Conservation (phyloP, 1,284 basidiomycete species). For the Golubevia pallescens region DNA sequence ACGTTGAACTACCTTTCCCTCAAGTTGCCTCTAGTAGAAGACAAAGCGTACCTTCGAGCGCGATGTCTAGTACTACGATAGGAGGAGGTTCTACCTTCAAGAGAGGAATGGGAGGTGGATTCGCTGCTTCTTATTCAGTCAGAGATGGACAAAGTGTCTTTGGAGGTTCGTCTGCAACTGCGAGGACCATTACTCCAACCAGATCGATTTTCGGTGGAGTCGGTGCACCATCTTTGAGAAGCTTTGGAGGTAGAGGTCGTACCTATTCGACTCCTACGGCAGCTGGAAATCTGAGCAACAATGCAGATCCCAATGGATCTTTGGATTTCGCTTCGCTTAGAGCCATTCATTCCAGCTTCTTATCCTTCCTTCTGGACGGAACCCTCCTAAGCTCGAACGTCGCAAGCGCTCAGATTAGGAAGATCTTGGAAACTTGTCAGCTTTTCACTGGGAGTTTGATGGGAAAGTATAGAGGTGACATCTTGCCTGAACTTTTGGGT, state of each 20-base stretch:
- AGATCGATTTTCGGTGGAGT: not conserved
- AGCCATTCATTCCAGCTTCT: slow-evolving; percentile 78
- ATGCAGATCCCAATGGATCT: slow-evolving; percentile 66
- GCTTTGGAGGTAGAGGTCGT: not conserved
- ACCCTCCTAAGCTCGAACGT: slow-evolving; percentile 75
- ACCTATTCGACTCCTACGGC: not conserved
- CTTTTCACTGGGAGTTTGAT: slow-evolving; percentile 77
- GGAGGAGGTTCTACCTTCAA: not conserved
- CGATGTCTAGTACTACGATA: not conserved
- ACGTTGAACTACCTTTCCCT: not conserved
- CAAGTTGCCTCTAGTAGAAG: not conserved
- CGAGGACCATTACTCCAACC: not conserved
- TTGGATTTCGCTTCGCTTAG: slow-evolving; percentile 82
- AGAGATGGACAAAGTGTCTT: not conserved
- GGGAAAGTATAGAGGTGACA: slow-evolving; percentile 89
- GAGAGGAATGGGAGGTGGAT: not conserved
- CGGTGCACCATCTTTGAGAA: not conserved
- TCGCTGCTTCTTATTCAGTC: not conserved
- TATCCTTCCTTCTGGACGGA: slow-evolving; percentile 79
- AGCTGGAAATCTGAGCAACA: slow-evolving; percentile 35
- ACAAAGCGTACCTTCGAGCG: not conserved
- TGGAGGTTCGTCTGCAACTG: not conserved
- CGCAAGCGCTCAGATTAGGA: slow-evolving; percentile 71
- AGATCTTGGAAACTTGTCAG: slow-evolving; percentile 80
- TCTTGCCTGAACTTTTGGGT: slow-evolving; percentile 79